phyloP scores from a whole-genome alignment of 1,139 yeast species.

The Wickerhamiella pararugosa region DNA sequence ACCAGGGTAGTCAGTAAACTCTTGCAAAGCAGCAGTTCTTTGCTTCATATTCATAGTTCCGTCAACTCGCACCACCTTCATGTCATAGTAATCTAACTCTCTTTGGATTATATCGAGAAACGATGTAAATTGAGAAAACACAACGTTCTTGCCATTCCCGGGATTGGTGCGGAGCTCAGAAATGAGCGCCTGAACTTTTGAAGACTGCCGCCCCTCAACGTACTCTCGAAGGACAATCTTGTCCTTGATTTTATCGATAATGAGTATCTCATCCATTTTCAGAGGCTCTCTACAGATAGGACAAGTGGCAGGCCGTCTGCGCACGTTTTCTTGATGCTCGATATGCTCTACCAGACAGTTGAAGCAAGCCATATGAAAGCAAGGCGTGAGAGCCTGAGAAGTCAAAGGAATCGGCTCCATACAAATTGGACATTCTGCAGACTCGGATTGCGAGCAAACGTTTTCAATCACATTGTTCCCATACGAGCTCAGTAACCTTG shows the following conservation, averaged over 20 bases:
- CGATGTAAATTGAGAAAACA: slow-evolving; percentile 82
- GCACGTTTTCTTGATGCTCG: slow-evolving; percentile 22
- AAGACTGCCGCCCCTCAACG: slow-evolving; percentile 29
- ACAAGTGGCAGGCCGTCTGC: slow-evolving; percentile 22
- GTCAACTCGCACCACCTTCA: slow-evolving; percentile 27
- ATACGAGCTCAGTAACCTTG: slow-evolving; percentile 14
- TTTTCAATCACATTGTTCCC: slow-evolving; percentile 27
- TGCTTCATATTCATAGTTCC: slow-evolving; percentile 62
- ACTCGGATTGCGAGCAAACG: slow-evolving; percentile 28
- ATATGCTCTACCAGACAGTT: slow-evolving; percentile 63
- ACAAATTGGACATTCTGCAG: slow-evolving; percentile 73
- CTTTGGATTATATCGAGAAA: slow-evolving; percentile 60
- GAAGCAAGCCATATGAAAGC: slow-evolving; percentile 71
- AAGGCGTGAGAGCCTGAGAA: slow-evolving; percentile 53
- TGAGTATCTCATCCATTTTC: slow-evolving; percentile 14
- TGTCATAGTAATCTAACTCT: slow-evolving; percentile 37
- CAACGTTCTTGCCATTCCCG: slow-evolving; percentile 59
- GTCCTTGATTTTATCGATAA: slow-evolving; percentile 7
- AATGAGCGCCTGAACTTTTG: slow-evolving; percentile 61
- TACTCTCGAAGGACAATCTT: slow-evolving; percentile 13
- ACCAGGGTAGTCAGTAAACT: slow-evolving; percentile 31
- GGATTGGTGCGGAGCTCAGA: slow-evolving; percentile 33
- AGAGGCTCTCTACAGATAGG: slow-evolving; percentile 27
- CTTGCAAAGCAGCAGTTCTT: slow-evolving; percentile 44
- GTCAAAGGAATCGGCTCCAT: slow-evolving; percentile 37